Percentiles rank a stretch among this genome's conserved stretches.
phyloP scores from a whole-genome alignment of 768 basidiomycete species.

The Clitopilus passeckerianus region DNA sequence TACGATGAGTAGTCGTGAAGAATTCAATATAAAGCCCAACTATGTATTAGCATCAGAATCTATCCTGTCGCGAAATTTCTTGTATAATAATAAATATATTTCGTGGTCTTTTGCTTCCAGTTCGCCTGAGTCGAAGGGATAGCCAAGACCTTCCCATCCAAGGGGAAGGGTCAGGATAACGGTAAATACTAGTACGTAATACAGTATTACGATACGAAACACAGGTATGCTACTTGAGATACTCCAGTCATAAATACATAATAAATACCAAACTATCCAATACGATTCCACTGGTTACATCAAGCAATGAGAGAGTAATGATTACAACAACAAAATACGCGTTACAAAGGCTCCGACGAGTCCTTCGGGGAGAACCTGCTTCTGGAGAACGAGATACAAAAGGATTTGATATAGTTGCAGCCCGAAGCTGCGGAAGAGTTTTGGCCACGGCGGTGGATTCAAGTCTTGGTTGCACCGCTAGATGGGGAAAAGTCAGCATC shows the following conservation, averaged over 20 bases:
- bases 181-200: no score
- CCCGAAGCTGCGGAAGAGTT: not conserved
- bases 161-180: no score
- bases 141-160: no score
- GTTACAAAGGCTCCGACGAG: not conserved
- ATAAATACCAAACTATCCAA: not conserved
- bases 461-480: not conserved
- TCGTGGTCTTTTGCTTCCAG: no score
- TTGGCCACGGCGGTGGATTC: not conserved
- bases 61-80: not conserved
- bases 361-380: not conserved
- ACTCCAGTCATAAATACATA: not conserved
- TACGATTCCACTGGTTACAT: not conserved
- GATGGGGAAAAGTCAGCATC: not conserved
- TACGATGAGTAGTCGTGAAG: slow-evolving; percentile 28
- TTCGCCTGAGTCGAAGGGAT: no score
- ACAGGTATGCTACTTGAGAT: not conserved
- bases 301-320: not conserved
- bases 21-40: not conserved
- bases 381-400: not conserved
- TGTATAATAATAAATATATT: not conserved
- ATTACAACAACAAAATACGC: not conserved
- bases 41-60: not conserved
- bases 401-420: not conserved
- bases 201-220: not conserved